Conservation (phyloP, 495 filamentous ascomycete genomes). For the Terfezia claveryi region DNA sequence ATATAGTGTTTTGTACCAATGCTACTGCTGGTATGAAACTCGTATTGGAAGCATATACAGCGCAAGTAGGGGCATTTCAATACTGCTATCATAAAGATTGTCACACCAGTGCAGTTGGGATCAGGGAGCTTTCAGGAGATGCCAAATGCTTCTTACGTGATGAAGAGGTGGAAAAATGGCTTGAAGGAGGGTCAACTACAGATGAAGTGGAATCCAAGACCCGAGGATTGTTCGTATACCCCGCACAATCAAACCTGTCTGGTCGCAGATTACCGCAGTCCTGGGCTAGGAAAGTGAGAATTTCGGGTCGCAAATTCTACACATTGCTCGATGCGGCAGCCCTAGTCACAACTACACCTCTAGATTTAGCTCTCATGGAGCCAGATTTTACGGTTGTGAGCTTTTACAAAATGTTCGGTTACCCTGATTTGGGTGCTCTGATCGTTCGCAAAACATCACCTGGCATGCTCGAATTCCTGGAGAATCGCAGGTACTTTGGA, state of each 20-base stretch:
- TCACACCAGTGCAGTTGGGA: constrained; percentile 75
- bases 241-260: constrained; percentile 85
- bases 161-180: constrained; percentile 46
- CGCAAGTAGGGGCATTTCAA: constrained; percentile 42
- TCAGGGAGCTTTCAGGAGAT: constrained; percentile 44
- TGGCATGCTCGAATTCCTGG: constrained; percentile 30
- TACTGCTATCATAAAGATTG: constrained; percentile 68
- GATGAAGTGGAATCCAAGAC: constrained; percentile 7
- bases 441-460: constrained; percentile 45
- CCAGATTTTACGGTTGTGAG: constrained; percentile 80
- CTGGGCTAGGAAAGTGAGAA: constrained; percentile 41
- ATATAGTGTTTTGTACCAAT: constrained; percentile 80
- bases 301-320: constrained; percentile 26
- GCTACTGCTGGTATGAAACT: constrained; percentile 81
- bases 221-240: constrained; percentile 50
- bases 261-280: constrained; percentile 50
- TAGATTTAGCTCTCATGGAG: constrained; percentile 43
- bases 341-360: constrained; percentile 49
- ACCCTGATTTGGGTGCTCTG: constrained; percentile 74
- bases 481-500: constrained; percentile 58
- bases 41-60: constrained; percentile 51
- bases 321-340: constrained; percentile 83
- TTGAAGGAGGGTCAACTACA: constrained; percentile 19
- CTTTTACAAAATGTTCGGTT: constrained; percentile 95
- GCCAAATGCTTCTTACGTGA: constrained; percentile 45